A percentile compares a stretch with the other conserved stretches of the same genome.
phyloP scores from a whole-genome alignment of 108 stramenopile genomes.

The Poteriospumella lacustris region DNA sequence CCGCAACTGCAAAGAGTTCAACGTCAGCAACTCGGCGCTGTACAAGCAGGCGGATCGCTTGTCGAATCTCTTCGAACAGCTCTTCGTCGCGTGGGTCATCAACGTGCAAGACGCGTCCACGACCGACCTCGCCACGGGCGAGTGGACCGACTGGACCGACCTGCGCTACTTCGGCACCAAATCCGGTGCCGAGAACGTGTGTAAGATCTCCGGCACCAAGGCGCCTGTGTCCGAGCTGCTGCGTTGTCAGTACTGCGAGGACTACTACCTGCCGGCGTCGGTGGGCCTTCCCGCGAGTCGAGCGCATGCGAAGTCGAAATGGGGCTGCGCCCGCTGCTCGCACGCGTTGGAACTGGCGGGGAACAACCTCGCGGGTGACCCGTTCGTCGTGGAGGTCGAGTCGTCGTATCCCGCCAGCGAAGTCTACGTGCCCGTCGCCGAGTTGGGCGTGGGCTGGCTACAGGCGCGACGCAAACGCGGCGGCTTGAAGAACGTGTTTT shows the following conservation, averaged over 20 bases:
- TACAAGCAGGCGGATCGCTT: background rate
- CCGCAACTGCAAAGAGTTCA: background rate
- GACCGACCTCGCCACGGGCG: background rate
- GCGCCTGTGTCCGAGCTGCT: background rate
- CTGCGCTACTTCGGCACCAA: background rate
- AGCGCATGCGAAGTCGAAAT: background rate
- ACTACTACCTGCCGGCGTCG: background rate
- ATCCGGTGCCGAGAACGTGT: background rate
- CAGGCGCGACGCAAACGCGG: background rate
- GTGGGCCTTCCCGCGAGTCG: background rate
- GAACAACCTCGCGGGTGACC: background rate
- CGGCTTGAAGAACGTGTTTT: background rate
- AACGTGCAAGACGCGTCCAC: background rate
- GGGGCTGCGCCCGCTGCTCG: background rate
- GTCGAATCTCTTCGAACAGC: background rate
- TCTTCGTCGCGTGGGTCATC: constrained; percentile 3
- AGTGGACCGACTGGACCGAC: background rate
- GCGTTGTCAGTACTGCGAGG: background rate
- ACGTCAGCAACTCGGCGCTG: background rate
- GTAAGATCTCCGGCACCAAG: background rate
- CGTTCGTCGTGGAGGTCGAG: background rate
- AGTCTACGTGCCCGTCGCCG: background rate
- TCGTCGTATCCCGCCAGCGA: background rate
- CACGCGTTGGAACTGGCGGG: background rate
- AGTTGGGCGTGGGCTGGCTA: background rate